A percentile compares a stretch with the other conserved stretches of the same genome.
Conservation (phyloP, 192 early-diverging fungal species). For the Mortierella antarctica region DNA sequence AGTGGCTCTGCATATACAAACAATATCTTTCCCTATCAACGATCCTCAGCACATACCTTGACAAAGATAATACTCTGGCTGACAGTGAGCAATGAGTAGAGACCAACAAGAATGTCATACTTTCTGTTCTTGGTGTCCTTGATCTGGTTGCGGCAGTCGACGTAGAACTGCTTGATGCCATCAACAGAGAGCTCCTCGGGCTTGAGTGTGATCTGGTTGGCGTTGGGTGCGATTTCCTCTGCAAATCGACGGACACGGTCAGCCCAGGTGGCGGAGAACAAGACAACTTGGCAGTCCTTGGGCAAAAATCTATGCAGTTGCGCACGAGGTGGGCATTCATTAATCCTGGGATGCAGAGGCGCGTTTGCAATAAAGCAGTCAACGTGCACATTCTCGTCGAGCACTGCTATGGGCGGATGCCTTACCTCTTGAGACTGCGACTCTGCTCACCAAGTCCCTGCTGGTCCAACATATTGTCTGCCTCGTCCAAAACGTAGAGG, state of each 20-base stretch:
- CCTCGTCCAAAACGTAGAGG: slow-evolving; percentile 96
- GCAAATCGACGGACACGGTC: slow-evolving; percentile 82
- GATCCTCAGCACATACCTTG: slow-evolving; percentile 60
- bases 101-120: slow-evolving; percentile 73
- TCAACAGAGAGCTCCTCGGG: slow-evolving; percentile 93
- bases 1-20: neutral
- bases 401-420: neutral
- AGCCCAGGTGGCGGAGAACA: slow-evolving; percentile 97
- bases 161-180: slow-evolving; percentile 96
- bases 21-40: neutral
- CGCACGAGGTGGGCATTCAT: neutral
- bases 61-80: slow-evolving; percentile 98
- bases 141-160: slow-evolving; percentile 83
- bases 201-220: slow-evolving; percentile 88
- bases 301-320: slow-evolving; percentile 72
- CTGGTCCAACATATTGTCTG: slow-evolving; percentile 97
- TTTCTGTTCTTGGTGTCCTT: slow-evolving; percentile 72
- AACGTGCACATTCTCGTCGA: neutral
- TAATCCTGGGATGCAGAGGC: neutral
- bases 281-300: slow-evolving; percentile 80
- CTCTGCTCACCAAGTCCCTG: slow-evolving; percentile 89
- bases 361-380: neutral
- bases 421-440: slow-evolving; percentile 82
- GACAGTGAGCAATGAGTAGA: slow-evolving; percentile 89
- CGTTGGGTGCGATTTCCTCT: slow-evolving; percentile 80